Conservation (phyloP, 1,284 basidiomycete genomes). For the Trichosporon sp. region DNA sequence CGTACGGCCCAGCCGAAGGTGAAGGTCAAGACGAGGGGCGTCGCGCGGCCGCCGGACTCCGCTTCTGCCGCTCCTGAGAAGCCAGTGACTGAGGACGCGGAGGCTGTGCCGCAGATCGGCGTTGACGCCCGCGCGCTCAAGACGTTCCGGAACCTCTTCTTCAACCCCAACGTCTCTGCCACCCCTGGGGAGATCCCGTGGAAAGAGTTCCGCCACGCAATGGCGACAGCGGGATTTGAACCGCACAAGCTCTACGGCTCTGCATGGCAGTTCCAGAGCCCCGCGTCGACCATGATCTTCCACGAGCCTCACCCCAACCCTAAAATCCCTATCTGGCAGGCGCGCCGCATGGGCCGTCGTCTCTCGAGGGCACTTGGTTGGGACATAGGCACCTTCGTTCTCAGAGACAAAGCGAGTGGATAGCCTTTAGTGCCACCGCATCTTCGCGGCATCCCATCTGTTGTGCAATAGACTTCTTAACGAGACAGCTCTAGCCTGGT, state of each 20-base stretch:
- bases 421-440: neutral
- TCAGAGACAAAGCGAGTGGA: neutral
- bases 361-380: conserved; percentile 1
- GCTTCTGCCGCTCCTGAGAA: neutral
- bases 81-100: neutral
- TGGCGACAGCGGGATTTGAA: neutral
- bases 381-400: conserved; percentile 1
- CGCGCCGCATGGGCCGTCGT: neutral
- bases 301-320: conserved; percentile 7
- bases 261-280: conserved; percentile 4
- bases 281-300: neutral
- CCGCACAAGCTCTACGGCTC: conserved; percentile 10
- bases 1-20: neutral
- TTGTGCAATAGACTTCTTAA: too few relatives aligned
- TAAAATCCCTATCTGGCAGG: neutral
- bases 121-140: conserved; percentile 6
- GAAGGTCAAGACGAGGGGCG: conserved; percentile 7
- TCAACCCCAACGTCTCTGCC: neutral
- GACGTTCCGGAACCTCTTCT: conserved; percentile 11
- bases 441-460: too few relatives aligned
- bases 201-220: conserved; percentile 3
- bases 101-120: neutral
- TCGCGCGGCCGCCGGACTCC: neutral
- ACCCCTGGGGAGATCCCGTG: conserved; percentile 6
- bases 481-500: too few relatives aligned